Percentiles rank a stretch among this genome's conserved stretches.
These are phyloP conservation scores for Plantago ovata DNA, from an alignment of 257 asterid genomes.

Conservation along the genomic window DNA sequence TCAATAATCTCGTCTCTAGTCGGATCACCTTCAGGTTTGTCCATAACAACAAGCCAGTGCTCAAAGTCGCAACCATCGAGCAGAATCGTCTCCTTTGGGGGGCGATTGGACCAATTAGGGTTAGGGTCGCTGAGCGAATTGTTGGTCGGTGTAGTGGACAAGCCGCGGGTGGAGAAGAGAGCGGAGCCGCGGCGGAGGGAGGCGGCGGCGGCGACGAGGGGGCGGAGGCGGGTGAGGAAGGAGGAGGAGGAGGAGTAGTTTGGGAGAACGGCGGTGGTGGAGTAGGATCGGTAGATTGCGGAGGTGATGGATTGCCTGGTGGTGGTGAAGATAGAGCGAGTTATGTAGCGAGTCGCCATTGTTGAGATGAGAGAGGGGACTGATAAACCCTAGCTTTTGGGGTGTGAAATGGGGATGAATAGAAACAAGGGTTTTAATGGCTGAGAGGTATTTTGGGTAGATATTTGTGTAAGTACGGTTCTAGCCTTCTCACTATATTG, in stretches of 20 bases:
- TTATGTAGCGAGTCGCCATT: constrained; percentile 67
- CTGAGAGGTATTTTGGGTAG: too few species aligned
- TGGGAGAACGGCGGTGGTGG: not conserved
- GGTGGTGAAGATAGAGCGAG: constrained; percentile 46
- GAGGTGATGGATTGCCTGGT: constrained; percentile 30
- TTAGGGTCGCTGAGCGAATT: constrained; percentile 76
- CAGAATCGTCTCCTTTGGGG: constrained; percentile 93
- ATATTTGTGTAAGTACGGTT: too few species aligned
- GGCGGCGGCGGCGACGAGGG: constrained; percentile 39
- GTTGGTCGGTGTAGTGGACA: constrained; percentile 59
- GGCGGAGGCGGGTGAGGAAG: constrained; percentile 57
- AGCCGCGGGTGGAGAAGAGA: constrained; percentile 37
- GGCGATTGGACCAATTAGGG: constrained; percentile 91
- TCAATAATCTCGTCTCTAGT: constrained; percentile 81
- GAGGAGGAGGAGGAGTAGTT: not conserved
- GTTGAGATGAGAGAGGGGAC: constrained; percentile 21
- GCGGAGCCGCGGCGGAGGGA: constrained; percentile 26
- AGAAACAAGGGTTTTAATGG: too few species aligned
- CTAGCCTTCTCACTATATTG: too few species aligned
- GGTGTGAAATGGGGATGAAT: too few species aligned
- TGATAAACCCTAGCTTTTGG: constrained; percentile 23
- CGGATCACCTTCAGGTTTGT: constrained; percentile 68
- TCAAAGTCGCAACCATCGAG: constrained; percentile 98
- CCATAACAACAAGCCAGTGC: constrained; percentile 97
- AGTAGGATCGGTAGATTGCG: constrained; percentile 32